Evolutionary conservation across 352 stramenopile genomes (phyloP).

Genomic region (Pythium guiyangense): DNA sequence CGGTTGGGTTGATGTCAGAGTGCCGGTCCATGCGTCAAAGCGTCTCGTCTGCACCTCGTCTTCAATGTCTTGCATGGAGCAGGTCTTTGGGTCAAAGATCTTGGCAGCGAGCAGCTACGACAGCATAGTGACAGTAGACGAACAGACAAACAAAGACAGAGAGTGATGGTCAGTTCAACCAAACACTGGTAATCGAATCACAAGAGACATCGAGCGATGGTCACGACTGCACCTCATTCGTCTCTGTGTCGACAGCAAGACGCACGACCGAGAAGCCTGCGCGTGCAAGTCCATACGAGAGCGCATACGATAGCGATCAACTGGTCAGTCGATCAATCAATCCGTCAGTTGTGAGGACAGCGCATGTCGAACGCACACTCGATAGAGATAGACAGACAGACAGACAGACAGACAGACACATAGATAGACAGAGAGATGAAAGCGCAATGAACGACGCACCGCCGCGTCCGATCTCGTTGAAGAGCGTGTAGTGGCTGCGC

Average conservation of each 20-base stretch:
- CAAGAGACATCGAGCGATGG: slow-evolving; percentile 33
- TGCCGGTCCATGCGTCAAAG: not conserved
- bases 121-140: slow-evolving; percentile 12
- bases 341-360: not conserved
- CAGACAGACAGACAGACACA: too few species aligned
- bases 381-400: too few species aligned
- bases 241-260: slow-evolving; percentile 60
- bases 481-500: slow-evolving; percentile 40
- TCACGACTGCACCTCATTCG: too few species aligned
- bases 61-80: slow-evolving; percentile 59
- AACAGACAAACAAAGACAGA: slow-evolving; percentile 3
- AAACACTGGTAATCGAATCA: not conserved
- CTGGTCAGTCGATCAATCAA: not conserved
- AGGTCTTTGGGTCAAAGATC: too few species aligned
- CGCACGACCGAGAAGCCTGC: slow-evolving; percentile 66
- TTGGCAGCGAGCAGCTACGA: slow-evolving; percentile 35
- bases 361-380: too few species aligned
- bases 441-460: too few species aligned
- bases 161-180: too few species aligned
- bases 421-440: too few species aligned
- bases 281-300: not conserved
- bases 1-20: not conserved
- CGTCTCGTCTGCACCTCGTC: slow-evolving; percentile 31
- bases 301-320: not conserved
- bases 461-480: slow-evolving; percentile 64